Evolutionary conservation across 2,329 filamentous ascomycete genomes (phyloP).

Genomic region (Exophiala spinifera): DNA sequence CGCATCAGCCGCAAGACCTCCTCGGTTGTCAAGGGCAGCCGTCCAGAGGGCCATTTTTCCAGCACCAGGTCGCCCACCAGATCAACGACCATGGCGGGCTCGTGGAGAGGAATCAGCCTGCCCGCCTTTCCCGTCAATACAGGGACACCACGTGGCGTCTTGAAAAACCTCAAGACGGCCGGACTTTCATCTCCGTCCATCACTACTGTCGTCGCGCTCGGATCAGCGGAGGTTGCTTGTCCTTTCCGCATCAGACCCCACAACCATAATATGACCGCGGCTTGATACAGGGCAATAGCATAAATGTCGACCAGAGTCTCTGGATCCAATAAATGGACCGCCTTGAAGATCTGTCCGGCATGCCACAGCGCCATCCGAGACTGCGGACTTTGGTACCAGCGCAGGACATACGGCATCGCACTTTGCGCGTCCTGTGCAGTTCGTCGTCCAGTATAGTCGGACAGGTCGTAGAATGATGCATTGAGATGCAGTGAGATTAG

Average conservation of each 20-base stretch:
- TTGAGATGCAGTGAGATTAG: constrained; percentile 38
- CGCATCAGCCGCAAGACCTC: constrained; percentile 5
- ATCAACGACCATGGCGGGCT: neutral
- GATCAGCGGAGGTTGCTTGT: neutral
- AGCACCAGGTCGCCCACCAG: constrained; percentile 6
- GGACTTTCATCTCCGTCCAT: constrained; percentile 7
- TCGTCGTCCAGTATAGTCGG: constrained; percentile 44
- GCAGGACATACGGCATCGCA: constrained; percentile 35
- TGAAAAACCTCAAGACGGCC: constrained; percentile 1
- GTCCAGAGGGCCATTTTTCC: neutral
- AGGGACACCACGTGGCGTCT: neutral
- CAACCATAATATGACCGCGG: constrained; percentile 63
- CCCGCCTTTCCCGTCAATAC: neutral
- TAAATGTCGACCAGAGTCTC: constrained; percentile 59
- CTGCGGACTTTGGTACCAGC: constrained; percentile 39
- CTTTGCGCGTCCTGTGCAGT: constrained; percentile 39
- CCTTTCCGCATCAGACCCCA: constrained; percentile 4
- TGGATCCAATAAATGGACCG: constrained; percentile 53
- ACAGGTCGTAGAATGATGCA: constrained; percentile 42
- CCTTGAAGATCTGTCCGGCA: constrained; percentile 64
- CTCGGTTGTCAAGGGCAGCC: neutral
- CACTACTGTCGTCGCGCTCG: neutral
- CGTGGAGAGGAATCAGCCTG: neutral
- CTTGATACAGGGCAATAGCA: constrained; percentile 67
- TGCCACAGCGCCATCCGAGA: constrained; percentile 58